Percentiles rank a stretch among this genome's conserved stretches.
Conservation (phyloP, 345 rosid genomes). For the Dimocarpus longan region DNA sequence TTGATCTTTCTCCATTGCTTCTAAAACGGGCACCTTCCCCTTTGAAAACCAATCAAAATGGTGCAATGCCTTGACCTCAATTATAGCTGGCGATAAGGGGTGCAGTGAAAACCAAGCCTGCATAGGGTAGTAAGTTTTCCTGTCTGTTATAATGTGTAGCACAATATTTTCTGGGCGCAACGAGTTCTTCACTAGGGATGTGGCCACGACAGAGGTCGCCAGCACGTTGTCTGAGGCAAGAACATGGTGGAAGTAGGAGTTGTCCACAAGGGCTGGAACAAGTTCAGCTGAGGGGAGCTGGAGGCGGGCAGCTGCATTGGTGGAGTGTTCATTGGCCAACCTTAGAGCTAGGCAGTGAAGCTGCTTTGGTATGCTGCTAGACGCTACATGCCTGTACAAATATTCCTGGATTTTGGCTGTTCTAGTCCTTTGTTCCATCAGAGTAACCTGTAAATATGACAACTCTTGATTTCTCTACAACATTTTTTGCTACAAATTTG, state of each 20-base stretch:
- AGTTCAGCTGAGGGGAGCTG: conserved; percentile 85
- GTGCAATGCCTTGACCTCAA: conserved; percentile 96
- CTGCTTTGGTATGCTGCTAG: conserved; percentile 95
- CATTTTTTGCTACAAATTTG: background rate
- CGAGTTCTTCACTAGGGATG: conserved; percentile 69
- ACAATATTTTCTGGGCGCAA: conserved; percentile 66
- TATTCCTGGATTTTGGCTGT: conserved; percentile 93
- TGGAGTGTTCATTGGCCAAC: conserved; percentile 86
- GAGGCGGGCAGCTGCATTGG: conserved; percentile 91
- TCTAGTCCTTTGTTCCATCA: conserved; percentile 90
- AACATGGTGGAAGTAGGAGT: conserved; percentile 79
- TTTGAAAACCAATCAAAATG: conserved; percentile 96
- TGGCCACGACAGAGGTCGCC: conserved; percentile 87
- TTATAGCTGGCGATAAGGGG: conserved; percentile 71
- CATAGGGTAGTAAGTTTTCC: conserved; percentile 93
- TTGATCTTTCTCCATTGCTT: conserved; percentile 98
- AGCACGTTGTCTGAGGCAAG: conserved; percentile 93
- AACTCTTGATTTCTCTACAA: background rate
- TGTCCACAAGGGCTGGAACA: conserved; percentile 83
- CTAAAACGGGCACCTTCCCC: conserved; percentile 92
- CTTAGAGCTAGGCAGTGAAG: conserved; percentile 82
- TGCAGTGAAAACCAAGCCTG: conserved; percentile 99
- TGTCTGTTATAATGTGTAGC: conserved; percentile 87
- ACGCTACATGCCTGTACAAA: conserved; percentile 86
- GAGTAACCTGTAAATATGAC: conserved; percentile 43